phyloP scores from a whole-genome alignment of 306 rosid species.

The Sindora glabra region DNA sequence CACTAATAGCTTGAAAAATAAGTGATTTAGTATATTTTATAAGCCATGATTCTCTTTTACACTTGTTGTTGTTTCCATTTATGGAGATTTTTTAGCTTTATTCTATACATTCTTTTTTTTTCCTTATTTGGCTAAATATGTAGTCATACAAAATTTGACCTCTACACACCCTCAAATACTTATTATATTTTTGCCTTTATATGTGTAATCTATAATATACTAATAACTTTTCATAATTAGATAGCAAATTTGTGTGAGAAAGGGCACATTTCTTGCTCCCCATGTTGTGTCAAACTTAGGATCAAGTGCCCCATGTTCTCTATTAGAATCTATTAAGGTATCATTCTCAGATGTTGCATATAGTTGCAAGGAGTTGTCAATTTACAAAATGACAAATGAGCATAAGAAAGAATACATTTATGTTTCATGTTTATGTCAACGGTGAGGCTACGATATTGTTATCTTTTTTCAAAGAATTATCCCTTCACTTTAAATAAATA shows the following conservation, averaged over 20 bases:
- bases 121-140: not conserved
- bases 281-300: conserved; percentile 36
- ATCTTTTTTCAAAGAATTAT: conserved; percentile 41
- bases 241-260: conserved; percentile 68
- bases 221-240: conserved; percentile 10
- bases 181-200: too few species aligned
- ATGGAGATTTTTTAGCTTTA: not conserved
- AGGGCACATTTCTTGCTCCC: conserved; percentile 75
- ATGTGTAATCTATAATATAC: not conserved
- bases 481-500: conserved; percentile 33
- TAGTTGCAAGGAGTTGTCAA: conserved; percentile 44
- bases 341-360: conserved; percentile 38
- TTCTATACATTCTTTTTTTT: not conserved
- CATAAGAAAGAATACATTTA: conserved; percentile 57
- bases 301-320: conserved; percentile 64
- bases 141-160: not conserved
- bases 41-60: not conserved
- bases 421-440: conserved; percentile 55
- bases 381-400: conserved; percentile 27
- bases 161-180: not conserved
- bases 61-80: not conserved
- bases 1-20: not conserved
- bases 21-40: not conserved
- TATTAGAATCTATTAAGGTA: conserved; percentile 51
- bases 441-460: conserved; percentile 28